These are phyloP conservation scores for Paecilomyces sp. DNA, from an alignment of 2,329 filamentous ascomycete genomes.

Conservation along the genomic window DNA sequence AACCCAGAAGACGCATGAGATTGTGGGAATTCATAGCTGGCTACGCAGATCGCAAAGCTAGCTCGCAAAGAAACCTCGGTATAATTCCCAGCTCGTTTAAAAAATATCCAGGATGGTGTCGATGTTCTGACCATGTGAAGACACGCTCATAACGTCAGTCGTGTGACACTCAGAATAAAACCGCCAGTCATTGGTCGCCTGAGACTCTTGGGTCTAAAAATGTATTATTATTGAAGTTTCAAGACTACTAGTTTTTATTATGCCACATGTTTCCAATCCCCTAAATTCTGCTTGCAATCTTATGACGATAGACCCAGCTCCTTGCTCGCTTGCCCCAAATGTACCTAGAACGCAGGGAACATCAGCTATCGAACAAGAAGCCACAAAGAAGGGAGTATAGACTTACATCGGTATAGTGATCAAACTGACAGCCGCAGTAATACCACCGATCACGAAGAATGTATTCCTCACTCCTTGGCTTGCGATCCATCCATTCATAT, in stretches of 20 bases:
- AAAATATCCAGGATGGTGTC: not conserved
- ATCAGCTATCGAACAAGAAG: not conserved
- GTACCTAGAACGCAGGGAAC: not conserved
- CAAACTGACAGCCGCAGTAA: conserved; percentile 23
- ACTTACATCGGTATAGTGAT: conserved; percentile 26
- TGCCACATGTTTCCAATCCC: not conserved
- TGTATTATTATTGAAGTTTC: not conserved
- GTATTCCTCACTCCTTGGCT: conserved; percentile 28
- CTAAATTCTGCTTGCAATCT: not conserved
- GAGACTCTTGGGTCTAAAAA: no score
- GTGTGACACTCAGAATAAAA: no score
- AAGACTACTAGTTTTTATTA: not conserved
- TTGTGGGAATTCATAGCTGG: not conserved
- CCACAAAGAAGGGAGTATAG: not conserved
- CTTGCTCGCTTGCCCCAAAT: not conserved
- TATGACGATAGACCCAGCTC: not conserved
- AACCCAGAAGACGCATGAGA: not conserved
- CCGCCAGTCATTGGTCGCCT: no score
- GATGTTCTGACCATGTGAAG: not conserved
- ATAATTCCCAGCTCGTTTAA: not conserved
- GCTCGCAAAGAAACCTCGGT: not conserved
- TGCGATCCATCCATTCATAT: conserved; percentile 34
- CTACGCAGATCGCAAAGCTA: not conserved
- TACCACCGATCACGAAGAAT: conserved; percentile 32
- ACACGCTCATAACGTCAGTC: no score